Base-by-base conservation (phyloP, 2,329 filamentous ascomycete species). In the Lachnellula cervina region DNA sequence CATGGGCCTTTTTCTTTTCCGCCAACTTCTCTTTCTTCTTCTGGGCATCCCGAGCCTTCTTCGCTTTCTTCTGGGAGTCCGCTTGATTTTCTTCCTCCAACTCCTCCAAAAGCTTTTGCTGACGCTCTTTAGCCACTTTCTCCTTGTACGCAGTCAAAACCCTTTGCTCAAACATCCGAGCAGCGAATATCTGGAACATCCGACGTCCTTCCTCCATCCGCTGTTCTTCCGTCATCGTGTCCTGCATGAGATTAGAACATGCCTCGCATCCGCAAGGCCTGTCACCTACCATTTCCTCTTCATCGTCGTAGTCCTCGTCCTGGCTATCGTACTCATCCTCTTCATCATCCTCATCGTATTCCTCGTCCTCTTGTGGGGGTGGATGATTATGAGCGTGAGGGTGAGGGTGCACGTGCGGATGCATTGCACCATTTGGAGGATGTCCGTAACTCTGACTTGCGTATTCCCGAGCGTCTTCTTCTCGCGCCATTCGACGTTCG, bases 101-200 rank as follows among this genome's bases (percentile, higher is more conserved):
- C 71, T 99, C 94, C 70, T 97, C 89, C 25, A 99, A 79, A 21
- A 99, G 84, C 70, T 91, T 91, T 68, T 89, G 81, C 69, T 97
- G 93, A 28, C 94, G 89, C 74, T 99, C 93, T 65, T 87, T 86
- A 17, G 94, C 90, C 3, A 99, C 93, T 71, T 97, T 97, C 75
- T 97, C 93, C 71, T 91, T 89, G 74, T 99, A 99, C n/a, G 94
- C 94, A 43, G 89, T 93, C 57, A 99, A 80, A 21, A 99, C 94
- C 61, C 94, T 83, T 72, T 99, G 94, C 75, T 99, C 94, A 72
- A 99, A 99, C 94, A 99, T 99, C 61, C 94, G 86, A 56, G 94
- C 94, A 59, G 94, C 94, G 73, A 99, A 99, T 71, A 99, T 97
- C 72, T 99, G 94, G 71, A 99, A 99, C 94, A 99, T 99, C 64